These are phyloP conservation scores for Phytophthora sansomeana DNA, from an alignment of 352 stramenopile species.

Conservation along the genomic window DNA sequence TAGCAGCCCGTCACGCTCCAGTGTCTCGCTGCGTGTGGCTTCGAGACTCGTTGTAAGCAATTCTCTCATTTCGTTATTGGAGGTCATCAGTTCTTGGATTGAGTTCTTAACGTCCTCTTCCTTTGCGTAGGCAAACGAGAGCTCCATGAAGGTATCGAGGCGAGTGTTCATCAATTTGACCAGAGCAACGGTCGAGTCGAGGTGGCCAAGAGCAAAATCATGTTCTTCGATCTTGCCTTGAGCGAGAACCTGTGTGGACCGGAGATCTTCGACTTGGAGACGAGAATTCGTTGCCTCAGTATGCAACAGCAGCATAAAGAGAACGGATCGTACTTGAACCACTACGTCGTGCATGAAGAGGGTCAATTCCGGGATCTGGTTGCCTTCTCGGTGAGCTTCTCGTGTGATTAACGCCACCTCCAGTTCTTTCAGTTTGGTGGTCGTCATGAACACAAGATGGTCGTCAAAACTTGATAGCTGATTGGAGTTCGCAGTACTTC, in stretches of 20 bases:
- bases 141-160: conserved; percentile 70
- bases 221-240: conserved; percentile 49
- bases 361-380: conserved; percentile 31
- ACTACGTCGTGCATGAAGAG: conserved; percentile 56
- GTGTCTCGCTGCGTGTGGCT: conserved; percentile 43
- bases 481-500: neutral
- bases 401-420: conserved; percentile 33
- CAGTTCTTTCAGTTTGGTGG: conserved; percentile 42
- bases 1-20: conserved; percentile 59
- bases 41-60: conserved; percentile 62
- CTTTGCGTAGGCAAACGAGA: conserved; percentile 72
- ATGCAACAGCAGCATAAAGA: conserved; percentile 60
- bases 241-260: conserved; percentile 38
- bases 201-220: conserved; percentile 56
- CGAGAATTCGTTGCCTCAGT: conserved; percentile 48
- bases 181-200: conserved; percentile 56
- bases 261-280: conserved; percentile 43
- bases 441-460: conserved; percentile 49
- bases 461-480: conserved; percentile 49
- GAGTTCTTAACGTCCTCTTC: conserved; percentile 80
- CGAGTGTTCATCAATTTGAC: conserved; percentile 74
- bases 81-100: conserved; percentile 66
- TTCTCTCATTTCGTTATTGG: conserved; percentile 53
- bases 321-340: conserved; percentile 63
- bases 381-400: conserved; percentile 27